Evolutionary conservation across 2,329 filamentous ascomycete species (phyloP), one percentile per base, ranked within the genome.

Genomic region (Trichoderma citrinoviride): DNA sequence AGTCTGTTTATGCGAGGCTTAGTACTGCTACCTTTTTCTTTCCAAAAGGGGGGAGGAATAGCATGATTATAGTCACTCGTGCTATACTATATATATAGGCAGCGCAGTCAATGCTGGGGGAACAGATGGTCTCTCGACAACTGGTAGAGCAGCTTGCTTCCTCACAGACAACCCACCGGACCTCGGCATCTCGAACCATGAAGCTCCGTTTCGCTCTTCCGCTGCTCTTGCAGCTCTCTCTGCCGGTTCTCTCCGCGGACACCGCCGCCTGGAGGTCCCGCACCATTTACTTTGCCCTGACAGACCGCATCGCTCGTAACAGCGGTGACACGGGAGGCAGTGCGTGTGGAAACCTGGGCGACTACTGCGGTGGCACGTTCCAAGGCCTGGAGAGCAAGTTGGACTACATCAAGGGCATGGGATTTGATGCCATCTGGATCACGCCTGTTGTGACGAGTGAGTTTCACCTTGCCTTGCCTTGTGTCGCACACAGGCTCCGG

Each of bases 361-460:
- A 73, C 27, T 88, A 87, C 73, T 89, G 87, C 68, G 85, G 85
- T 46, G 87, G 87, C 17, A 85, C 83, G 0, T 90, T 83, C 71
- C 74, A 78, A 60, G 87, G 87, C 7, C 78, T 89, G 33, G 79
- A 82, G 68, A 80, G 83, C 66, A 80, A 85, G 67, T 80, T 89
- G 46, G 86, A 88, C 73, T 88, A 88, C 72, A 88, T 89, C 72
- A 79, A 85, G 70, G 80, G 80, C 55, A 84, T 87, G 81, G 85
- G 84, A 25, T 87, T 86, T 67, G 82, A 82, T 63, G 84, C 84
- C 46, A 76, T 86, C 56, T 83, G 83, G 82, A 85, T 87, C 67
- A 85, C 83, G 2, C 85, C 85, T 0, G 78, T 87, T n/a, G 80
- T 84, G 1, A 70, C 75, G 1, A 80, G 78, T 80, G 70, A 66